A percentile compares a stretch with the other conserved stretches of the same genome.
Conservation (phyloP, 148 eudicot genomes). For the Chenopodium formosanum region DNA sequence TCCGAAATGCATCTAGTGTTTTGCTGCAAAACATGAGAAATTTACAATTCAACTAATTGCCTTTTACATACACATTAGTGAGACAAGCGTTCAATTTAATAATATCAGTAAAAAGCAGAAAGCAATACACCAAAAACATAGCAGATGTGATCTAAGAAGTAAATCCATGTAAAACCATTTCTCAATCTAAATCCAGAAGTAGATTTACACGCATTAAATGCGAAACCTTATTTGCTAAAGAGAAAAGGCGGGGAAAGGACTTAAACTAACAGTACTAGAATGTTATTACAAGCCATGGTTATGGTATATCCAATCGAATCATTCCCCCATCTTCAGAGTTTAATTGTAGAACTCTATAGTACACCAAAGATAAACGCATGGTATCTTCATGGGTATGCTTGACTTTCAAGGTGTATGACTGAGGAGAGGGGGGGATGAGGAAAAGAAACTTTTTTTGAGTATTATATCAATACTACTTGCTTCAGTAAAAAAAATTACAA, state of each 20-base stretch:
- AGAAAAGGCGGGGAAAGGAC: background rate
- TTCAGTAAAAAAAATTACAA: too few species aligned
- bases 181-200: background rate
- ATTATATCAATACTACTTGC: background rate
- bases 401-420: background rate
- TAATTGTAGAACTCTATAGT: too few species aligned
- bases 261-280: background rate
- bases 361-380: too few species aligned
- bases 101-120: background rate
- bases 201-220: background rate
- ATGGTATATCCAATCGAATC: background rate
- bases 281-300: background rate
- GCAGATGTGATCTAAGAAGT: background rate
- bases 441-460: too few species aligned
- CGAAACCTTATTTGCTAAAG: background rate
- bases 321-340: background rate
- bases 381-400: background rate
- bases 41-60: background rate
- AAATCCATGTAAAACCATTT: background rate
- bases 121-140: background rate
- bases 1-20: conserved; percentile 66
- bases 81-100: background rate
- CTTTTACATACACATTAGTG: background rate
- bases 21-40: conserved; percentile 45
- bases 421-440: background rate